Evolutionary conservation across 1,139 yeast genomes (phyloP), one percentile per base, ranked within the genome.

Genomic region (Debaryomyces nepalensis): DNA sequence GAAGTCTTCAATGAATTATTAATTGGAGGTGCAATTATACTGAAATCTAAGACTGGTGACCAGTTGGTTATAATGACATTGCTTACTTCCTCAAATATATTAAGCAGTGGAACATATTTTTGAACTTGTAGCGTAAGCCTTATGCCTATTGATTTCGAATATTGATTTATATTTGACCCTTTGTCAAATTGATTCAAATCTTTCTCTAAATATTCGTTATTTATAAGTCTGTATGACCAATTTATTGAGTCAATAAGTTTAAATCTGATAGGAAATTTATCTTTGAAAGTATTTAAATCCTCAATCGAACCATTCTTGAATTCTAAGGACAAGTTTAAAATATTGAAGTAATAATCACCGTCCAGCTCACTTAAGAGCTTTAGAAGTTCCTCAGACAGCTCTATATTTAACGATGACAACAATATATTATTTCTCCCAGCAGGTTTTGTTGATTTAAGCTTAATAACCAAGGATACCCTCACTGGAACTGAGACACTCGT

Each of bases 21-120:
- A 19, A 72, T 71, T 3, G 79, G 75, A 0, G 79, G 73, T 1
- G 80, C 77, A 33, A 67, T 57, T 4, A 70, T 61, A 41, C 73
- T 76, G 51, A 83, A 81, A 49, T 83, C 89, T 26, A 84, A 66
- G 36, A 68, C 68, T 0, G 91, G 86, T 3, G 77, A 66, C 84
- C 90, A 82, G 38, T 68, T 67, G 0, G 88, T 82, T 9, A 65
- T 59, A n/a, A 84, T 73, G 5, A 54, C 45, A 44, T 58, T 60
- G 41, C 72, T 66, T 12, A 61, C 41, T 14, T 51, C 48, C 5
- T 41, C 44, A 35, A 35, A 55, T 3, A 30, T 31, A 5, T 44
- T 45, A 4, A 43, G 37, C 3, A 33, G 39, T 0, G 41, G 42
- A 26, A 49, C 41, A 27, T 30, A 44, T 34, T 49, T 53, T 42